Evolutionary conservation across 148 eudicot species (phyloP), one percentile per base, ranked within the genome.

Genomic region (Chenopodium berlandieri): DNA sequence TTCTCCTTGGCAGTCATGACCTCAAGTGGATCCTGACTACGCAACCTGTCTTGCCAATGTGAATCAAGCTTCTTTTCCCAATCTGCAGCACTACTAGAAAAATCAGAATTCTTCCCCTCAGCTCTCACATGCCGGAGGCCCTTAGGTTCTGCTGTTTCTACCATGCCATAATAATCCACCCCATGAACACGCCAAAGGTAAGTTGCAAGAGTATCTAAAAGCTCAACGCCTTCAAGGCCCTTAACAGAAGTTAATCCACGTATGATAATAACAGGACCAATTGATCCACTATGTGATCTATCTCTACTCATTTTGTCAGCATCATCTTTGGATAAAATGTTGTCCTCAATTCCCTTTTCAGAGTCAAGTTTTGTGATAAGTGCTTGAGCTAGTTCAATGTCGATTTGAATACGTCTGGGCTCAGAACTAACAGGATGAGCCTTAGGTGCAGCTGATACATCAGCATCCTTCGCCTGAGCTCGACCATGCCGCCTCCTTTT

Each of bases 101-200:
- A 83, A 81, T 90, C 91, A 67, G 88, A 84, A 85, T 76, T 85
- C 87, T 94, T 94, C 25, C 91, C 90, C 80, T 94, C 99, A 52
- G 84, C 83, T 84, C 98, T 94, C 75, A 97, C 91, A 89, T 94
- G 98, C 63, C 99, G 90, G 17, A 91, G 87, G 65, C 97, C 97
- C 86, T 91, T 97, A 52, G 98, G 90, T 80, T 97, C 99, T 74
- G 86, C 85, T 60, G 86, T 86, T 85, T 97, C 99, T 78, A 82
- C 76, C 90, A 94, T 76, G 37, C 97, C 98, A 85, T 97, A 97
- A 84, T 94, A 97, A 90, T 97, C 99, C 46, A 92, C 85, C 73
- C 98, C 97, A 86, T 97, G 99, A 85, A 97, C 91, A 81, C 99
- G 97, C 98, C 98, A 97, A 67, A 97, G 92, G 80, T 97, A 97